Evolutionary conservation across 768 basidiomycete genomes (phyloP).

Genomic region (Tulasnella sp.): DNA sequence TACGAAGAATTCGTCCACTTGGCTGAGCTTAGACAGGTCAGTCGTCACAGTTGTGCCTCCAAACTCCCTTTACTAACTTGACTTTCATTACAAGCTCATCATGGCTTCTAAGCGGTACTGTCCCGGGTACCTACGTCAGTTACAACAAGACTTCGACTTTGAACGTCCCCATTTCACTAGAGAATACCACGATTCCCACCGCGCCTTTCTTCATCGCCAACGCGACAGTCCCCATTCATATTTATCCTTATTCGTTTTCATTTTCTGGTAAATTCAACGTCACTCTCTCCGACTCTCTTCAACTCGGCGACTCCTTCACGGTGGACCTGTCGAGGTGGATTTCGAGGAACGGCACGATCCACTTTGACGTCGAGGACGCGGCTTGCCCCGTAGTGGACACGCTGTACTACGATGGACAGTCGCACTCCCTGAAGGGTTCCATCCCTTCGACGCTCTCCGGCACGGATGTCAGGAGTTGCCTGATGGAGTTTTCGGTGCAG

Average conservation of each 20-base stretch:
- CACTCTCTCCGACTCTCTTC: neutral
- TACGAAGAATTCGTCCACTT: neutral
- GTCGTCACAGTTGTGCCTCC: neutral
- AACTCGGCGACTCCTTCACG: neutral
- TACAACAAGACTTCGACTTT: neutral
- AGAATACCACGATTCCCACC: neutral
- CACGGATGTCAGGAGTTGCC: neutral
- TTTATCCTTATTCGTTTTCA: neutral
- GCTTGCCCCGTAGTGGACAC: neutral
- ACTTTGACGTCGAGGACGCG: neutral
- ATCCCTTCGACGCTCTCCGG: neutral
- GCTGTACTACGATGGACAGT: neutral
- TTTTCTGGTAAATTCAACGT: neutral
- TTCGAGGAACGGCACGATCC: neutral
- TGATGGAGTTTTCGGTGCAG: neutral
- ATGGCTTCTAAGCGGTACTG: neutral
- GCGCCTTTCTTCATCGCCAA: neutral
- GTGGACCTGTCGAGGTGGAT: constrained; percentile 1
- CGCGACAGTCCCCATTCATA: neutral
- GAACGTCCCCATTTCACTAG: neutral
- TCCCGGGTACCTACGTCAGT: neutral
- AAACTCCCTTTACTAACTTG: neutral
- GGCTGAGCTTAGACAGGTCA: neutral
- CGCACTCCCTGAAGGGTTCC: neutral
- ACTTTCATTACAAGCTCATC: neutral